phyloP scores from a whole-genome alignment of 2,329 filamentous ascomycete species.

The Sarocladium brachiariae region DNA sequence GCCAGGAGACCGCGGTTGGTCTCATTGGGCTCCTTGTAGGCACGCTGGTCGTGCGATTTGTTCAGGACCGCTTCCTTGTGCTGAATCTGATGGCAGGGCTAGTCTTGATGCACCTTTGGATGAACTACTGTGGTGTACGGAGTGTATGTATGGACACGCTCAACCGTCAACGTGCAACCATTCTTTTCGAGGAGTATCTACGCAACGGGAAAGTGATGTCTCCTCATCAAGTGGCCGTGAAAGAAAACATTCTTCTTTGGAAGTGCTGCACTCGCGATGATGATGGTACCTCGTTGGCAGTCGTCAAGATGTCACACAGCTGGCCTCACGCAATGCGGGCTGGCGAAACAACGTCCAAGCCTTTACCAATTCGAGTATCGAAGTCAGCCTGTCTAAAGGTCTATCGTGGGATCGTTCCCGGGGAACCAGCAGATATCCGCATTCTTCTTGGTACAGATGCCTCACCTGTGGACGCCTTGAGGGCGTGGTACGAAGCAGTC shows the following conservation, averaged over 20 bases:
- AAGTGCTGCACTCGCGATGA: conserved; percentile 23
- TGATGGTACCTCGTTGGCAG: conserved; percentile 19
- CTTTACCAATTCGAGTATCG: background rate
- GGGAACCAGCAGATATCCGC: background rate
- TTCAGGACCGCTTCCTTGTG: conserved; percentile 65
- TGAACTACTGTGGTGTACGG: conserved; percentile 81
- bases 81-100: conserved; percentile 67
- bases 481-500: background rate
- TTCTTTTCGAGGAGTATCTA: conserved; percentile 60
- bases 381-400: background rate
- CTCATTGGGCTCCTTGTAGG: conserved; percentile 81
- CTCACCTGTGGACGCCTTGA: background rate
- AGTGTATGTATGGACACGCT: conserved; percentile 77
- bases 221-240: conserved; percentile 58
- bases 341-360: background rate
- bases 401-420: background rate
- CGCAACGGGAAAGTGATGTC: conserved; percentile 44
- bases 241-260: conserved; percentile 56
- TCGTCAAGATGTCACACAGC: conserved; percentile 34
- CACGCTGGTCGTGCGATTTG: conserved; percentile 69
- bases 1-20: conserved; percentile 89
- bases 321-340: conserved; percentile 30
- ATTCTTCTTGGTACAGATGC: background rate
- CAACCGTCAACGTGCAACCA: conserved; percentile 78
- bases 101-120: conserved; percentile 68